phyloP scores from a whole-genome alignment of 192 early-diverging fungal species.

The Coemansia sp. region DNA sequence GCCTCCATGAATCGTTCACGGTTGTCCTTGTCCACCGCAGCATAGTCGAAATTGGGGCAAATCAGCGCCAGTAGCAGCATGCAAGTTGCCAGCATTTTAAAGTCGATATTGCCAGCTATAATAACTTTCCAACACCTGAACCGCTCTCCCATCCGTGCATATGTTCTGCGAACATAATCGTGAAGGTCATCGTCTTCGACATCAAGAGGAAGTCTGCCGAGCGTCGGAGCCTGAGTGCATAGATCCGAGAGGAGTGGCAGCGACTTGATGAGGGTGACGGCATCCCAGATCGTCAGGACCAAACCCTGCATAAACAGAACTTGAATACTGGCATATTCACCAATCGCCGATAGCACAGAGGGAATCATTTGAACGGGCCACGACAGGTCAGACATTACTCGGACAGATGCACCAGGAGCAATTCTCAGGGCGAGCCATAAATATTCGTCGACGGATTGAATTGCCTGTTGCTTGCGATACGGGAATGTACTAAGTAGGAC shows the following conservation, averaged over 20 bases:
- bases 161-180: neutral
- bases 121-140: neutral
- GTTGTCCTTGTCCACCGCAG: neutral
- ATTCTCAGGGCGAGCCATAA: neutral
- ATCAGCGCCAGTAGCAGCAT: neutral
- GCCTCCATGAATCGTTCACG: neutral
- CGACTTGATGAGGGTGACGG: neutral
- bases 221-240: neutral
- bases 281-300: neutral
- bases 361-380: neutral
- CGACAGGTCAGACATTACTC: neutral
- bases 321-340: neutral
- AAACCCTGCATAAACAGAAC: neutral
- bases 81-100: neutral
- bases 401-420: neutral
- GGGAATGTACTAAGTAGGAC: neutral
- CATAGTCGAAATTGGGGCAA: neutral
- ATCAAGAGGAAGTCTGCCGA: neutral
- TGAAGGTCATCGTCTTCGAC: neutral
- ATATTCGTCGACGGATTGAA: neutral
- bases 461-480: neutral
- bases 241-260: neutral
- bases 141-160: neutral
- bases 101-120: neutral
- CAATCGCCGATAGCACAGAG: neutral